Evolutionary conservation across 1,284 basidiomycete genomes (phyloP).

Genomic region (Ustilago crameri): DNA sequence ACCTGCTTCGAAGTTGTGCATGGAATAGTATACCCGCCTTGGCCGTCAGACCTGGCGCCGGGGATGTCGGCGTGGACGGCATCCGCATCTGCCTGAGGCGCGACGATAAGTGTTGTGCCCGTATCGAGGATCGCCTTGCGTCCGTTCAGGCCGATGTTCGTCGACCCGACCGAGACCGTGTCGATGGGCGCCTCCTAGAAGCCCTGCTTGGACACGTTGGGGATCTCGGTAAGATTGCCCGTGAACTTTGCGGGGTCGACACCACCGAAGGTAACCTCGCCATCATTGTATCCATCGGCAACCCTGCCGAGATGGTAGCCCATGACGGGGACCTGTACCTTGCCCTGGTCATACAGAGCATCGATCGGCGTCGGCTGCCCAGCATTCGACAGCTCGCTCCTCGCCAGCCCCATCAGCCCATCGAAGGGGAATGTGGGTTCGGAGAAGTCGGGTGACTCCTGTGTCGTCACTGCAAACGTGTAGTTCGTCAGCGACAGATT

Average conservation of each 20-base stretch:
- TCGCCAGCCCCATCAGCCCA: conserved; percentile 80
- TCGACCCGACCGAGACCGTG: conserved; percentile 74
- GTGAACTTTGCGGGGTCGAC: conserved; percentile 75
- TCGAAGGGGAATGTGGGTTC: conserved; percentile 74
- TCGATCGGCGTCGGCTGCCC: conserved; percentile 79
- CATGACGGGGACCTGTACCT: conserved; percentile 77
- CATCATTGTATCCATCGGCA: conserved; percentile 76
- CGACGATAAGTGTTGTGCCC: conserved; percentile 69
- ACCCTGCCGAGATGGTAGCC: conserved; percentile 84
- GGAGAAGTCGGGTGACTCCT: conserved; percentile 76
- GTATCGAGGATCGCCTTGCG: conserved; percentile 66
- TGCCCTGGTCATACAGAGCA: conserved; percentile 74
- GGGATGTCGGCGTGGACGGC: conserved; percentile 75
- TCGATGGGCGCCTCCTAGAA: conserved; percentile 82
- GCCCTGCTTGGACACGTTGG: conserved; percentile 69
- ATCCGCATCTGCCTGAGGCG: conserved; percentile 71
- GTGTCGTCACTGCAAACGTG: conserved; percentile 78
- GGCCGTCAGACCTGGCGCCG: conserved; percentile 72
- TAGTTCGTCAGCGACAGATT: conserved; percentile 76
- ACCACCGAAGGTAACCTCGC: conserved; percentile 81
- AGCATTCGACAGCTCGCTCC: conserved; percentile 73
- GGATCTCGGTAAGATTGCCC: conserved; percentile 62
- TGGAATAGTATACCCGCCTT: conserved; percentile 77
- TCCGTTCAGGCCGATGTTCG: conserved; percentile 72
- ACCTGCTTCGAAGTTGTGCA: conserved; percentile 78